Conservation (phyloP, 192 early-diverging fungal genomes). For the Umbelopsis sp. region DNA sequence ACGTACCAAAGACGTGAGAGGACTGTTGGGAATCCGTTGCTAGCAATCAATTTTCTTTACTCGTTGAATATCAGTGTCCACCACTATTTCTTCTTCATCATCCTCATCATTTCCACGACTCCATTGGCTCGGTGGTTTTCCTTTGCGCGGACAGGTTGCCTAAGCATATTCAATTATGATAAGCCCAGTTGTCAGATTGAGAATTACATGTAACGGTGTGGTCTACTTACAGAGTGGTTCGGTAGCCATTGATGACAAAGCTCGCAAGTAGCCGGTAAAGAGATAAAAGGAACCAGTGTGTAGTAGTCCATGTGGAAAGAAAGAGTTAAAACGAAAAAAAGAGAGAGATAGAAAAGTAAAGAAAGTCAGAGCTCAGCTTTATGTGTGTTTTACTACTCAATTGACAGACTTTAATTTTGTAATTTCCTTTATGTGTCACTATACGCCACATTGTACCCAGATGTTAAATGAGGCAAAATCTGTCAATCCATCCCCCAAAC, state of each 20-base stretch:
- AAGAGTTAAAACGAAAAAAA: neutral
- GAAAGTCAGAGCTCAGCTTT: neutral
- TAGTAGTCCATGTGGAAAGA: neutral
- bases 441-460: conserved; percentile 2
- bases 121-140: conserved; percentile 33
- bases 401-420: neutral
- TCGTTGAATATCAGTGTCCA: neutral
- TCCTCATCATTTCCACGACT: neutral
- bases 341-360: neutral
- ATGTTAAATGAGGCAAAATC: neutral
- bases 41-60: neutral
- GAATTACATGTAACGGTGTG: neutral
- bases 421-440: neutral
- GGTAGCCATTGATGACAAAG: conserved; percentile 34
- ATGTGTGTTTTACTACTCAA: too few species aligned
- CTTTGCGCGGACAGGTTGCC: conserved; percentile 25
- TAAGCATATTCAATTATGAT: conserved; percentile 7
- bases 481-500: neutral
- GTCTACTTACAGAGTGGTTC: conserved; percentile 23
- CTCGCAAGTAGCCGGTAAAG: conserved; percentile 33
- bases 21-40: neutral
- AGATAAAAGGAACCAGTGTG: neutral
- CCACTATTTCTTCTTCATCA: neutral
- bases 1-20: too few species aligned
- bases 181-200: neutral